Conservation (phyloP, 2,329 filamentous ascomycete genomes). For the Cercospora sp. region DNA sequence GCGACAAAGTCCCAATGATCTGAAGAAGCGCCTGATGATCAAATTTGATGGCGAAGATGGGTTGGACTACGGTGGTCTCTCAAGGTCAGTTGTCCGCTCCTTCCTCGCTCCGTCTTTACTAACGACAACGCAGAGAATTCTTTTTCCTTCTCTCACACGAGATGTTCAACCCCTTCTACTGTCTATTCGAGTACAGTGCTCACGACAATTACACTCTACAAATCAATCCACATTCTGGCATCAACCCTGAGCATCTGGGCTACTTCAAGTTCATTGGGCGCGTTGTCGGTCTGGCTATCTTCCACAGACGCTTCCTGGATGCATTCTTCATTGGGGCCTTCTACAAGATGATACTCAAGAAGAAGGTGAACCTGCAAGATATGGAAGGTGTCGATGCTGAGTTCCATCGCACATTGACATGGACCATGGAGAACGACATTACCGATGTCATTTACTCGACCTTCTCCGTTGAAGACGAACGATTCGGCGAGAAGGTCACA, state of each 20-base stretch:
- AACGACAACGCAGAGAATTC: slow-evolving; percentile 69
- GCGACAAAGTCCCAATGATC: slow-evolving; percentile 87
- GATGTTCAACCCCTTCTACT: slow-evolving; percentile 99
- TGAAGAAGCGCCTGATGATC: slow-evolving; percentile 99
- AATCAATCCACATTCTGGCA: slow-evolving; percentile 98
- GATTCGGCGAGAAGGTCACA: slow-evolving; percentile 90
- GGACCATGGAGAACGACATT: slow-evolving; percentile 98
- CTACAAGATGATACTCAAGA: slow-evolving; percentile 98
- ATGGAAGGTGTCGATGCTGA: slow-evolving; percentile 99
- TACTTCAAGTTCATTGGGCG: slow-evolving; percentile 99
- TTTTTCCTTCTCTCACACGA: slow-evolving; percentile 99
- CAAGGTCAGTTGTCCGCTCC: slow-evolving; percentile 54
- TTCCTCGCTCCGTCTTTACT: slow-evolving; percentile 25
- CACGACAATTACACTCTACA: slow-evolving; percentile 99
- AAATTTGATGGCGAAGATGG: slow-evolving; percentile 99
- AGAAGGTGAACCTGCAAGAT: slow-evolving; percentile 85
- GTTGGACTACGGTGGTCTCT: slow-evolving; percentile 95
- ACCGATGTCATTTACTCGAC: slow-evolving; percentile 92
- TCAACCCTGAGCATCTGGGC: slow-evolving; percentile 98
- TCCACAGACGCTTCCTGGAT: slow-evolving; percentile 95
- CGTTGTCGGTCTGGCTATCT: slow-evolving; percentile 94
- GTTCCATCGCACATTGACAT: slow-evolving; percentile 93
- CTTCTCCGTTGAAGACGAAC: slow-evolving; percentile 95
- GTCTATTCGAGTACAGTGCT: slow-evolving; percentile 97
- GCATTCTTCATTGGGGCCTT: slow-evolving; percentile 98